These are phyloP conservation scores for Neocallimastix lanati DNA, from an alignment of 192 early-diverging fungal species.

Conservation along the genomic window DNA sequence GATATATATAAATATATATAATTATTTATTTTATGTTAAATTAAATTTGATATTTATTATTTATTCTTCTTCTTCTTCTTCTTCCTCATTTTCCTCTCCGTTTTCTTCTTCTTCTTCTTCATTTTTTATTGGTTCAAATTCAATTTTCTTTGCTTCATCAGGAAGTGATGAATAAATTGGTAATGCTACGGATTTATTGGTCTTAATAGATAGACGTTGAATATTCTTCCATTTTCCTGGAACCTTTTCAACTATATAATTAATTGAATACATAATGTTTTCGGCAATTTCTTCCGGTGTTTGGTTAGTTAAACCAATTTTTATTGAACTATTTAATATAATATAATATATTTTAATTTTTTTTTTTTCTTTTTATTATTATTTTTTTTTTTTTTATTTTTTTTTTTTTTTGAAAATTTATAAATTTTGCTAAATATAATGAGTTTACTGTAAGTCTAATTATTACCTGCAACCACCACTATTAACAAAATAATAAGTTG, in stretches of 20 bases:
- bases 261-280: slow-evolving; percentile 51
- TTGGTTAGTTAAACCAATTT: slow-evolving; percentile 47
- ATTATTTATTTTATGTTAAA: too few relatives aligned
- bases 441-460: too few relatives aligned
- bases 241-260: slow-evolving; percentile 39
- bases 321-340: slow-evolving; percentile 30
- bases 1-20: too few relatives aligned
- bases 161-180: slow-evolving; percentile 65
- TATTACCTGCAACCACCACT: slow-evolving; percentile 38
- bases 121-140: neutral
- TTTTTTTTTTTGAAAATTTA: too few relatives aligned
- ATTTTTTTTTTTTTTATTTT: too few relatives aligned
- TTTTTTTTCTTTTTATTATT: neutral
- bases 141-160: slow-evolving; percentile 5
- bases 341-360: too few relatives aligned
- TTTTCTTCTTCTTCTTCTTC: neutral
- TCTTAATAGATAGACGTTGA: slow-evolving; percentile 70
- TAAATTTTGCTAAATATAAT: too few relatives aligned
- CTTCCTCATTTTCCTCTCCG: neutral
- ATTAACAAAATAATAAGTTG: slow-evolving; percentile 43
- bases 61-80: neutral
- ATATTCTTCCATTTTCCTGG: slow-evolving; percentile 70
- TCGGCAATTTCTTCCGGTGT: slow-evolving; percentile 40
- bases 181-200: slow-evolving; percentile 52
- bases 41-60: neutral